Base-by-base conservation (phyloP, 2,329 filamentous ascomycete genomes). In the Mycosphaerella arachidis region DNA sequence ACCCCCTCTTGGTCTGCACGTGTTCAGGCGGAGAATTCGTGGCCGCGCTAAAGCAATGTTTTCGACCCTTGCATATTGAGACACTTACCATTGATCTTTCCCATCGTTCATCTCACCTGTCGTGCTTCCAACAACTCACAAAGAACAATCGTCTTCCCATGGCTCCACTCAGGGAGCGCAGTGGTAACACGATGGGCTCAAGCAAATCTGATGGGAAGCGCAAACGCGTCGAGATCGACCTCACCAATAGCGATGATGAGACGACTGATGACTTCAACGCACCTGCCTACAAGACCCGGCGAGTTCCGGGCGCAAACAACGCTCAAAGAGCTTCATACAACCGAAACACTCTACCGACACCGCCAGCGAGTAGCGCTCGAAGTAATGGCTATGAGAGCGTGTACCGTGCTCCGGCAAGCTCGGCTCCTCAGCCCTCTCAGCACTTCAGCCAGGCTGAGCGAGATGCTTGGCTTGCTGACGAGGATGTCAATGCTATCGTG, bases 401-500 rank as follows among this genome's bases (percentile, higher is more conserved):
- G 16, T 61, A 63, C 9, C 37, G 45, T 20, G 33, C 18, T 12
- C 60, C 57, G 18, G 48, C 51, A 29, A 60, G 58, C 40, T 60
- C 58, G 18, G 48, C 29, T 20, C 54, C 37, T 20, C 24, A 46
- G n/a, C 3, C 16, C 3, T 48, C 43, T 6, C 43, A 50, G 24
- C 54, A 45, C 64, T 65, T 50, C 55, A 60, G 33, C 18, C 51
- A 66, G 33, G 55, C 55, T 3, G 69, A 71, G 53, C 63, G 69
- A 2, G 58, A 67, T 18, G 60, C 62, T 1, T 72, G 70, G 70
- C 63, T 72, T 1, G 57, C 65, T 1, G 71, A 70, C n/a, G 67
- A 69, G 33, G 64, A 69, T 48, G 58, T 69, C 58, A 67, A 71
- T 48, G 69, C 70, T 35, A 66, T 70, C 12, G 60, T 74, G 2